Percentiles rank a stretch among this genome's conserved stretches.
These are phyloP conservation scores for Lindgomyces ingoldianus DNA, from an alignment of 495 filamentous ascomycete species.

Conservation along the genomic window DNA sequence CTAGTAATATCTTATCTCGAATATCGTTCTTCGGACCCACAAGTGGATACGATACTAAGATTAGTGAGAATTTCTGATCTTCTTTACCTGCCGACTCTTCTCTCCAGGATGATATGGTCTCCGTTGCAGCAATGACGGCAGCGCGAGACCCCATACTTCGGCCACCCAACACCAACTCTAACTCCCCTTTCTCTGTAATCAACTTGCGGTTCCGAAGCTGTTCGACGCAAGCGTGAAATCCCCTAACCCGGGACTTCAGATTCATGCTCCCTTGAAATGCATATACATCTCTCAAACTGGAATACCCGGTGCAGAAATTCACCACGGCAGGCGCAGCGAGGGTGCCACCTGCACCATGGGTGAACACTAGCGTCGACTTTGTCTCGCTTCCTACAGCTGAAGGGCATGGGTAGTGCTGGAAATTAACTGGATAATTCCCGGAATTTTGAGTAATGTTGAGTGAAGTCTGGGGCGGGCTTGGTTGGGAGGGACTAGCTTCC, in stretches of 20 bases:
- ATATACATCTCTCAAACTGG: constrained; percentile 26
- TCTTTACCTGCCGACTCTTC: neutral
- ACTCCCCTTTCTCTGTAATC: neutral
- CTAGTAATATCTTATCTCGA: constrained; percentile 44
- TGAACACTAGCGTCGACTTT: constrained; percentile 45
- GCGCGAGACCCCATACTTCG: constrained; percentile 49
- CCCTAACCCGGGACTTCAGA: constrained; percentile 40
- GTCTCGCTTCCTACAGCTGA: neutral
- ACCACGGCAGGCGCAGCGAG: constrained; percentile 40
- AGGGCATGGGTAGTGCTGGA: constrained; percentile 4
- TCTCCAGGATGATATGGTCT: constrained; percentile 34
- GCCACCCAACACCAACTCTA: constrained; percentile 37
- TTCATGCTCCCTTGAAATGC: constrained; percentile 48
- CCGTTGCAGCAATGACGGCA: constrained; percentile 43
- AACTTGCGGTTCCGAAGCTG: neutral
- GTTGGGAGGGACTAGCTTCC: neutral
- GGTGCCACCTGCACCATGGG: constrained; percentile 49
- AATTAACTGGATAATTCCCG: constrained; percentile 10
- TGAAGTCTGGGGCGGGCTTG: neutral
- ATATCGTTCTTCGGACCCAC: constrained; percentile 36
- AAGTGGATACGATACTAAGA: constrained; percentile 48
- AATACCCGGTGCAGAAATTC: constrained; percentile 44
- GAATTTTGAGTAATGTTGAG: neutral
- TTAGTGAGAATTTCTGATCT: constrained; percentile 26
- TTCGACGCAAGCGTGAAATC: constrained; percentile 39